Percentiles rank a stretch among this genome's conserved stretches.
phyloP scores from a whole-genome alignment of 768 basidiomycete species.

The Mycena maculata region DNA sequence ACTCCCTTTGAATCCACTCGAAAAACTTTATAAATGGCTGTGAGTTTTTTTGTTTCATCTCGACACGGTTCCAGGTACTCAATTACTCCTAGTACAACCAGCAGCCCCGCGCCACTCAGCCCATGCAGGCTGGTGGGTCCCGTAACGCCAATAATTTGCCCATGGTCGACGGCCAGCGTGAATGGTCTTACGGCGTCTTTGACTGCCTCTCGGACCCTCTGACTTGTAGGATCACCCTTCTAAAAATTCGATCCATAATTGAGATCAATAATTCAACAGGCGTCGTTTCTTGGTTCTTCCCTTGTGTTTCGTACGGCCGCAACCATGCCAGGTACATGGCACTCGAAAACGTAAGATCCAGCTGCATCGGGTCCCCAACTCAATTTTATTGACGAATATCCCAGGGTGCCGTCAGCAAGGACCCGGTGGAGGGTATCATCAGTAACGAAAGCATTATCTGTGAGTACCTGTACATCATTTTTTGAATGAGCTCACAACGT shows the following conservation, averaged over 20 bases:
- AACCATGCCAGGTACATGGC: conserved; percentile 34
- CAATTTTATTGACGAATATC: conserved; percentile 5
- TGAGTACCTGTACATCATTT: neutral
- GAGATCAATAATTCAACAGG: neutral
- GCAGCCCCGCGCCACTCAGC: conserved; percentile 33
- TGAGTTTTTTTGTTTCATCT: conserved; percentile 8
- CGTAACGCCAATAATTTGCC: conserved; percentile 34
- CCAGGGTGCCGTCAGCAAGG: conserved; percentile 31
- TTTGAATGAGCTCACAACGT: neutral
- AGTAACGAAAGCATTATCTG: conserved; percentile 34
- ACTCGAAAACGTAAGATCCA: conserved; percentile 20
- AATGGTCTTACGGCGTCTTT: conserved; percentile 34
- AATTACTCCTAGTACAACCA: conserved; percentile 31
- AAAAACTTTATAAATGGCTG: conserved; percentile 27
- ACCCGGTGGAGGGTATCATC: conserved; percentile 34
- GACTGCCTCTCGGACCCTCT: conserved; percentile 33
- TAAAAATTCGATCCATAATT: neutral
- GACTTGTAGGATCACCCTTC: conserved; percentile 16
- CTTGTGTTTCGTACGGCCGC: conserved; percentile 36
- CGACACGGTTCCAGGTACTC: neutral
- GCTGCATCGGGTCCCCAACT: neutral
- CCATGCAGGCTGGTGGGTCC: conserved; percentile 32
- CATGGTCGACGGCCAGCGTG: conserved; percentile 31
- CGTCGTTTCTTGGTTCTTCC: conserved; percentile 36
- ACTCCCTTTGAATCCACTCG: conserved; percentile 11